Conservation (phyloP, 306 rosid species). For the Datisca glomerata region DNA sequence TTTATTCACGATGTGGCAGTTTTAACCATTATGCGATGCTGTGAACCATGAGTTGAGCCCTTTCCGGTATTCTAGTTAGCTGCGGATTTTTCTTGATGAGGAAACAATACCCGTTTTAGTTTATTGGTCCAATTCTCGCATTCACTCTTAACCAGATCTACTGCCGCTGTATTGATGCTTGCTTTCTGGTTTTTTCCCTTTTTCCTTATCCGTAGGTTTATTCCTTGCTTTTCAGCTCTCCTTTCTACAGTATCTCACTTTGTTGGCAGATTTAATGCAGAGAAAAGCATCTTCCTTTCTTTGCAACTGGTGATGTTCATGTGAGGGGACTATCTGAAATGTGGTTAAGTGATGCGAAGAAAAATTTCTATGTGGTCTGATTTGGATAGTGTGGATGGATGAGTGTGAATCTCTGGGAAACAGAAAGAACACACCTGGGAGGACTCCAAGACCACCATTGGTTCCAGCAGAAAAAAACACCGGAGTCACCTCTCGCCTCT, state of each 20-base stretch:
- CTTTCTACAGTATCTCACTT: slow-evolving; percentile 34
- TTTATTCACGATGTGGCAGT: slow-evolving; percentile 10
- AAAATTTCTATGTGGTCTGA: slow-evolving; percentile 67
- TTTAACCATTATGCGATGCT: slow-evolving; percentile 14
- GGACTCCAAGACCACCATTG: slow-evolving; percentile 50
- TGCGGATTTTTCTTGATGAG: slow-evolving; percentile 25
- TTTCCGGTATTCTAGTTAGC: slow-evolving; percentile 17
- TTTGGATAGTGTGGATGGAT: slow-evolving; percentile 86
- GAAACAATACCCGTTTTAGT: slow-evolving; percentile 32
- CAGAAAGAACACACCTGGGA: slow-evolving; percentile 42
- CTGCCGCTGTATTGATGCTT: slow-evolving; percentile 54
- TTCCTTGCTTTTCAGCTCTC: slow-evolving; percentile 33
- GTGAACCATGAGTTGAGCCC: too few relatives aligned
- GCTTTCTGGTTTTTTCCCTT: slow-evolving; percentile 21
- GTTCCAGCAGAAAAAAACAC: slow-evolving; percentile 65
- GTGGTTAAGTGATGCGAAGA: slow-evolving; percentile 31
- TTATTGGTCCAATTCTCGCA: slow-evolving; percentile 21
- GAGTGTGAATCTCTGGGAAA: slow-evolving; percentile 54
- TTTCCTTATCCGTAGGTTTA: slow-evolving; percentile 26
- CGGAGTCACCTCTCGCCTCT: slow-evolving; percentile 36
- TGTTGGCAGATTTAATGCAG: slow-evolving; percentile 64
- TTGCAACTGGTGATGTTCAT: slow-evolving; percentile 30
- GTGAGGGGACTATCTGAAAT: slow-evolving; percentile 29
- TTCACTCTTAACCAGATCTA: slow-evolving; percentile 45
- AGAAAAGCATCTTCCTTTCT: slow-evolving; percentile 54